These are phyloP conservation scores for Starmera dryadoides DNA, from an alignment of 805 yeast genomes.

Conservation along the genomic window DNA sequence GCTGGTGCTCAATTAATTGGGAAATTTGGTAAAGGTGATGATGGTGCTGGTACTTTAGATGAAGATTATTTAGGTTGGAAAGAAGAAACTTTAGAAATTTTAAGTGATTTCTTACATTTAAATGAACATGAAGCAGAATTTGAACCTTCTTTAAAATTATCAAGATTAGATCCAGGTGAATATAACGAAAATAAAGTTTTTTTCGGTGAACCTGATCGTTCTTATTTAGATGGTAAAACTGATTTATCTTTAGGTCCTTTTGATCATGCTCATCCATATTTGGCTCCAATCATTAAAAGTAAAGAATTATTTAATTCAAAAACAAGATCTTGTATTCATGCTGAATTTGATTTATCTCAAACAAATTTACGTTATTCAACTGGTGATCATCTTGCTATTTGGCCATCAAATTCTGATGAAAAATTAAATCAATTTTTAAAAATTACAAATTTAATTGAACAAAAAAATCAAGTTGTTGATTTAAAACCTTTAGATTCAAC, in stretches of 20 bases:
- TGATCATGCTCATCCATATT: slow-evolving; percentile 73
- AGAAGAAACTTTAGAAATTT: slow-evolving; percentile 59
- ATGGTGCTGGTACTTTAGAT: slow-evolving; percentile 89
- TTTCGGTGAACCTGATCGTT: slow-evolving; percentile 68
- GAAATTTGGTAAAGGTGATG: slow-evolving; percentile 87
- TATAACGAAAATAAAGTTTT: slow-evolving; percentile 40
- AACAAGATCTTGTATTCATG: slow-evolving; percentile 79
- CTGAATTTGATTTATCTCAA: slow-evolving; percentile 75
- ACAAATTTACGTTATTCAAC: slow-evolving; percentile 80
- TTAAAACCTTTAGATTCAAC: slow-evolving; percentile 69
- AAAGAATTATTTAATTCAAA: slow-evolving; percentile 63
- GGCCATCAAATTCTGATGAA: slow-evolving; percentile 86
- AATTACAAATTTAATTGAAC: slow-evolving; percentile 52
- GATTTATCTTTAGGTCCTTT: slow-evolving; percentile 59
- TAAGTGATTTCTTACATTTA: slow-evolving; percentile 56
- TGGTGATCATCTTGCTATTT: slow-evolving; percentile 92
- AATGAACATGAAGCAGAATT: slow-evolving; percentile 77
- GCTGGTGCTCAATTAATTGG: slow-evolving; percentile 75
- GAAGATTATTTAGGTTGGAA: slow-evolving; percentile 95
- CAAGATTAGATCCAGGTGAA: slow-evolving; percentile 29
- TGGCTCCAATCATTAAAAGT: slow-evolving; percentile 57
- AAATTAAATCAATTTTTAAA: slow-evolving; percentile 59
- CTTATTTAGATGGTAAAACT: slow-evolving; percentile 27
- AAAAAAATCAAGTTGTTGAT: slow-evolving; percentile 48
- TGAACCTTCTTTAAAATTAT: slow-evolving; percentile 55